Evolutionary conservation across 2,329 filamentous ascomycete genomes (phyloP), one percentile per base, ranked within the genome.

Genomic region (Hypoxylon sp.): DNA sequence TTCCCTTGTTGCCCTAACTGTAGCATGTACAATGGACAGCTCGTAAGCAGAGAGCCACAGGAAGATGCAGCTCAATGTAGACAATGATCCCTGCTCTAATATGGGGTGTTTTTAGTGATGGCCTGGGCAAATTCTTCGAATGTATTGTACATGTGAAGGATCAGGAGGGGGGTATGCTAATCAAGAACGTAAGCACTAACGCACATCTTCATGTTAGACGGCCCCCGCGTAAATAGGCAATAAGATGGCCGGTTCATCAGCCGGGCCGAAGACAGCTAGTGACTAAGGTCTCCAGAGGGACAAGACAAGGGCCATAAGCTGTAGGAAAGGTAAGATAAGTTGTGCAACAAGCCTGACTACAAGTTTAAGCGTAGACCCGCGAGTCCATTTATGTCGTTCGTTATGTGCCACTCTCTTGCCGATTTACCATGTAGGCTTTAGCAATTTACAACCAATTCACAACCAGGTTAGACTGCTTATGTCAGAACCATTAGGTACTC

Each of bases 101-200:
- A 30, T 11, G 68, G 68, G 48, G 68, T 71, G 65, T 53, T 32
- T 50, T 45, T 69, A 71, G 43, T 60, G 32, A 51, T 52, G 23
- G 30, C 17, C 32, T 60, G 36, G 32, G 55, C 49, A 50, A 55
- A 61, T 61, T 50, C 49, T 60, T 65, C 45, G 21, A 63, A 36
- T 25, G 45, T 50, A 61, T 55, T 52, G 38, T 43, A 43, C 38
- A 43, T 19, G 41, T 63, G 68, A 66, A 63, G 65, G 57, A 69
- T 64, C 32, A 28, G 58, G 45, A 56, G 66, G 64, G 68, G 53
- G 49, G 65, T 69, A 50, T 53, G 46, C 60, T 43, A 53, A 71
- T 60, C 57, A 60, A 59, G 38, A 52, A n/a, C 23, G 68, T 71
- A 66, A 71, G 68, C 68, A 60, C 68, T 71, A 71, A 59, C 34